Base-by-base conservation (phyloP, 257 asterid genomes). In the Cynanchum wilfordii region DNA sequence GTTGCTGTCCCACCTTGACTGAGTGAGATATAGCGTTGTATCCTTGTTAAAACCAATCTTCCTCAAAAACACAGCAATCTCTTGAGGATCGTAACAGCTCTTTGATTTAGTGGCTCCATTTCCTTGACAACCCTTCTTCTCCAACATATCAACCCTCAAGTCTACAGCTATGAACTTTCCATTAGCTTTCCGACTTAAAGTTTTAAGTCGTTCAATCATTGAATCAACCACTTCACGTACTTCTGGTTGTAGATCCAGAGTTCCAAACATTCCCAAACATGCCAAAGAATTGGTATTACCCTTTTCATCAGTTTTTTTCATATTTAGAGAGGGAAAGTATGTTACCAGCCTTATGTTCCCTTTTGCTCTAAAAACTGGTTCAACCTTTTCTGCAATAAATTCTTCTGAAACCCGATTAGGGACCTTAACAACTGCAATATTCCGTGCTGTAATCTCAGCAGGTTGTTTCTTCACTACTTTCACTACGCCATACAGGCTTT, bases 211-310 rank as follows among this genome's bases (percentile, higher is more conserved):
- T 73, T 85, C 95, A 63, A 87, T 74, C 89, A 90, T 89, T 10
- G 96, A 90, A 70, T 95, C 96, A 79, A 95, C 91, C 47, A 90
- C 96, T 85, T 88, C 97, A 49, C 86, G 88, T 16, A 94, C 90
- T 79, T 88, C 88, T 24, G 88, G 76, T 73, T 90, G 96, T 71
- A 95, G 93, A 81, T 88, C 90, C 65, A 94, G 79, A 19, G 93
- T 80, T 69, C 86, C 99, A 87, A 89, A 94, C 99, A 90, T 95
- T 82, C 90, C 96, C 82, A 95, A 80, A 79, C 99, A 95, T 40
- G 96, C 90, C 78, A 86, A 74, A 22, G 96, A 85, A 76, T 90
- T 87, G 24, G 87, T 70, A 62, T 79, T 87, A 75, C 80, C 86
- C 51, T 63, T 81, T 81, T 83, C 92, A 77, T 82, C 83, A 0